phyloP scores from a whole-genome alignment of 2,329 filamentous ascomycete species.

The Harringtonia aguacate region DNA sequence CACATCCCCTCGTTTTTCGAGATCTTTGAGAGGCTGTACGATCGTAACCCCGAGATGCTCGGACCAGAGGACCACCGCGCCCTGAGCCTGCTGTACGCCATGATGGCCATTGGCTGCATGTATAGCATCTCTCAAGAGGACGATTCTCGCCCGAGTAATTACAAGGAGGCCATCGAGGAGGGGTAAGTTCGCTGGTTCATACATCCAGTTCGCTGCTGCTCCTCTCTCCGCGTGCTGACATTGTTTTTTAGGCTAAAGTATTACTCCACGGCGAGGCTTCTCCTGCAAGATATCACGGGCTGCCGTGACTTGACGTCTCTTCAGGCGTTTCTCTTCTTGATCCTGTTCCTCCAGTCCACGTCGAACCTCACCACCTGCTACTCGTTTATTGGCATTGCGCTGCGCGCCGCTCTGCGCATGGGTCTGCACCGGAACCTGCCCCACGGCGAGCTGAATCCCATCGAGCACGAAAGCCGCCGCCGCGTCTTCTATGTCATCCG shows the following conservation, averaged over 20 bases:
- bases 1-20: slow-evolving; percentile 75
- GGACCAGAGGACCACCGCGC: slow-evolving; percentile 56
- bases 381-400: slow-evolving; percentile 66
- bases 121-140: slow-evolving; percentile 50
- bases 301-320: slow-evolving; percentile 66
- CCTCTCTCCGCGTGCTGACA: background rate
- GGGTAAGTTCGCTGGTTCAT: slow-evolving; percentile 29
- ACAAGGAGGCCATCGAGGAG: slow-evolving; percentile 42
- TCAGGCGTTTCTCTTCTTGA: slow-evolving; percentile 69
- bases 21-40: slow-evolving; percentile 68
- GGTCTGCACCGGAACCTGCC: slow-evolving; percentile 66
- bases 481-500: slow-evolving; percentile 58
- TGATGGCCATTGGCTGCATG: slow-evolving; percentile 63
- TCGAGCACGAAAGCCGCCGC: slow-evolving; percentile 53
- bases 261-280: slow-evolving; percentile 54
- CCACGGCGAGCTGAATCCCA: slow-evolving; percentile 48
- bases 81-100: slow-evolving; percentile 59
- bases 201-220: slow-evolving; percentile 3
- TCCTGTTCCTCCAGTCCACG: slow-evolving; percentile 69
- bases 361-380: slow-evolving; percentile 73
- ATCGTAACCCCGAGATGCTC: slow-evolving; percentile 51
- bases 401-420: slow-evolving; percentile 65
- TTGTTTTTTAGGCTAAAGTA: slow-evolving; percentile 57
- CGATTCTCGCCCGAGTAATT: slow-evolving; percentile 34
- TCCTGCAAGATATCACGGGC: slow-evolving; percentile 55